Percentiles rank a stretch among this genome's conserved stretches.
phyloP scores from a whole-genome alignment of 2,329 filamentous ascomycete genomes.

The Fusarium sp. region DNA sequence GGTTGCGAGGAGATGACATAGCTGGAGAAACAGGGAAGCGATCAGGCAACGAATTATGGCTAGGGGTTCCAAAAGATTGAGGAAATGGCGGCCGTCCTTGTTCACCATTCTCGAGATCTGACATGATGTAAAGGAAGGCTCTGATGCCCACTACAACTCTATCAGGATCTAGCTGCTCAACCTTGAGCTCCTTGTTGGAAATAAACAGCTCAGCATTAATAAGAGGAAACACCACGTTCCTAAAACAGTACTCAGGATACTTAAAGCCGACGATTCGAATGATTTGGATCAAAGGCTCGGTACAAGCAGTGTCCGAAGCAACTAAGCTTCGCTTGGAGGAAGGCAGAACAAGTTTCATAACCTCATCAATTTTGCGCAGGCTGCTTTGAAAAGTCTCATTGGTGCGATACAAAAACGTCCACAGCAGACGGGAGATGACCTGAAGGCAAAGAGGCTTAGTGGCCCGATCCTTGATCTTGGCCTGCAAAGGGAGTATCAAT shows the following conservation, averaged over 20 bases:
- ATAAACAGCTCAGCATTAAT: slow-evolving; percentile 93
- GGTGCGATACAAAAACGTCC: slow-evolving; percentile 92
- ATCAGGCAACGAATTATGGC: slow-evolving; percentile 55
- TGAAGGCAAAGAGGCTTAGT: slow-evolving; percentile 85
- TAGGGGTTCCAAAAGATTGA: slow-evolving; percentile 65
- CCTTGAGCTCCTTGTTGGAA: slow-evolving; percentile 79
- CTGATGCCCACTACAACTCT: slow-evolving; percentile 97
- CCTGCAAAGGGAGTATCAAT: slow-evolving; percentile 79
- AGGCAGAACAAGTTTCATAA: slow-evolving; percentile 86
- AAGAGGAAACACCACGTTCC: slow-evolving; percentile 91
- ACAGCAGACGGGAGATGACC: slow-evolving; percentile 88
- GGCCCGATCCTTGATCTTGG: slow-evolving; percentile 85
- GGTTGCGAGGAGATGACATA: slow-evolving; percentile 54
- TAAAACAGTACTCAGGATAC: slow-evolving; percentile 93
- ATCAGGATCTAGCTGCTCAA: slow-evolving; percentile 95
- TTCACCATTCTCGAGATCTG: slow-evolving; percentile 88
- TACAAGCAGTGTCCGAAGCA: slow-evolving; percentile 84
- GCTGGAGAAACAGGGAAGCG: slow-evolving; percentile 59
- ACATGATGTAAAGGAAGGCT: slow-evolving; percentile 92
- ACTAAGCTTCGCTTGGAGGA: slow-evolving; percentile 83
- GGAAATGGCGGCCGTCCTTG: slow-evolving; percentile 86
- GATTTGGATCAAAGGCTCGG: slow-evolving; percentile 91
- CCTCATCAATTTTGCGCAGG: slow-evolving; percentile 86
- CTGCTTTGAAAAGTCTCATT: slow-evolving; percentile 77
- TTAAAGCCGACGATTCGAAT: slow-evolving; percentile 95